Conservation (phyloP, 2,329 filamentous ascomycete species). For the Sporothrix protearum region DNA sequence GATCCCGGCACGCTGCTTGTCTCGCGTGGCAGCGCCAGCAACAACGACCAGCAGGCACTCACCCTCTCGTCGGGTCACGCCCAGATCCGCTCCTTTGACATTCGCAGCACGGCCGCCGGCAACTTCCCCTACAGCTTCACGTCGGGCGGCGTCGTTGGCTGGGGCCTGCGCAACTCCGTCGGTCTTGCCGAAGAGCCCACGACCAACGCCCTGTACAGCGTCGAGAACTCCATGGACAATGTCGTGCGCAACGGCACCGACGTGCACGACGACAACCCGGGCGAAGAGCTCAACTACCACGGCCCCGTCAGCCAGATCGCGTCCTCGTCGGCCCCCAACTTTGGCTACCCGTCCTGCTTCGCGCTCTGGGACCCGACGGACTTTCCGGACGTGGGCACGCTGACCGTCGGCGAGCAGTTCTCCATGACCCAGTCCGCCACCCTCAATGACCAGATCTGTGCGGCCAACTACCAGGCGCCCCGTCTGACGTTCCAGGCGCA, state of each 20-base stretch:
- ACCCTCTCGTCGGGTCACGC: slow-evolving; percentile 55
- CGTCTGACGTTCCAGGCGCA: slow-evolving; percentile 61
- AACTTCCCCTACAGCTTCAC: slow-evolving; percentile 45
- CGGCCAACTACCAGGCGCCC: slow-evolving; percentile 41
- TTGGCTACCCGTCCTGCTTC: slow-evolving; percentile 69
- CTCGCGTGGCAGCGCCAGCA: slow-evolving; percentile 60
- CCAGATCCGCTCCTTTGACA: slow-evolving; percentile 61
- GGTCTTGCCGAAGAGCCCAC: slow-evolving; percentile 54
- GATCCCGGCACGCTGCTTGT: slow-evolving; percentile 56
- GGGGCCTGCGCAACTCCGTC: slow-evolving; percentile 68
- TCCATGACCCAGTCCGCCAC: not conserved
- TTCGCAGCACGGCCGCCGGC: slow-evolving; percentile 31
- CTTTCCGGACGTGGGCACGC: slow-evolving; percentile 41
- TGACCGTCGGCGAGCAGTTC: slow-evolving; percentile 52
- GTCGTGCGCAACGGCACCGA: slow-evolving; percentile 52
- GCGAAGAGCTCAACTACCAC: slow-evolving; percentile 69
- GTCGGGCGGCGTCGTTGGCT: slow-evolving; percentile 49
- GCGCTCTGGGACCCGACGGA: slow-evolving; percentile 58
- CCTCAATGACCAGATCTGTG: slow-evolving; percentile 32
- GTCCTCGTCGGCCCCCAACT: slow-evolving; percentile 45
- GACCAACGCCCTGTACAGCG: slow-evolving; percentile 17
- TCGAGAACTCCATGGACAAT: slow-evolving; percentile 36
- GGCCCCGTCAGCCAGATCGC: slow-evolving; percentile 51
- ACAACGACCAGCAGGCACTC: slow-evolving; percentile 56
- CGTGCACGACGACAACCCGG: slow-evolving; percentile 64